Evolutionary conservation across 2,329 filamentous ascomycete genomes (phyloP), one percentile per base, ranked within the genome.

Genomic region (Xylaria sp.): DNA sequence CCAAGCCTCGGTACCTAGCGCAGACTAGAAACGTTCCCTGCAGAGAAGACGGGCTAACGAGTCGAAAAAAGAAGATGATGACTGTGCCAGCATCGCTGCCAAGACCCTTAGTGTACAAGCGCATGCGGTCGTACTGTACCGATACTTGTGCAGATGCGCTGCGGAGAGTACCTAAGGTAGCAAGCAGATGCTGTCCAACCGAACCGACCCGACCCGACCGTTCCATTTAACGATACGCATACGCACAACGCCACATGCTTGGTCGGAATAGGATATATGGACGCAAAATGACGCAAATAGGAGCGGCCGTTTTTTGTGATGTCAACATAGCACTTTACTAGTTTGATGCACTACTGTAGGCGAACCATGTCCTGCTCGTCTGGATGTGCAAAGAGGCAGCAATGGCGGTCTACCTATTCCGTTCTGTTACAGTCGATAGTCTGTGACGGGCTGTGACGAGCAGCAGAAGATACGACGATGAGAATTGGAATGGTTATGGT

Each of bases 91-190:
- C 48, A 33, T 63, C 56, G 28, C 13, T 17, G 65, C 65, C 65
- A 67, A 67, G 65, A 40, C 42, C 38, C 59, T 67, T 63, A 67
- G 65, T 67, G 65, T 63, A 54, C 65, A 56, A 28, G 28, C 40
- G 28, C 48, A 54, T 48, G 59, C 15, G 48, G 48, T 59, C 46
- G 54, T 20, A 33, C 17, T 40, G 28, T 20, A 36, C 28, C 10
- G 33, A 33, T 33, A 33, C 33, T 33, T 33, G 33, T 10, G 2
- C 2, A 11, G 40, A 61, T 46, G 53, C 42, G 53, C 42, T 28
- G 40, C 53, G 38, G 11, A 40, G 36, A 28, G 28, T 10, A 23
- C 23, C 23, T 23, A 23, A 23, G 36, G 38, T 40, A 38, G 10
- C 36, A 13, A 38, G 31, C 46, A 38, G 33, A 57, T 42, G 58